A percentile compares a stretch with the other conserved stretches of the same genome.
Conservation (phyloP, 306 rosid genomes). For the Corylus heterophylla region DNA sequence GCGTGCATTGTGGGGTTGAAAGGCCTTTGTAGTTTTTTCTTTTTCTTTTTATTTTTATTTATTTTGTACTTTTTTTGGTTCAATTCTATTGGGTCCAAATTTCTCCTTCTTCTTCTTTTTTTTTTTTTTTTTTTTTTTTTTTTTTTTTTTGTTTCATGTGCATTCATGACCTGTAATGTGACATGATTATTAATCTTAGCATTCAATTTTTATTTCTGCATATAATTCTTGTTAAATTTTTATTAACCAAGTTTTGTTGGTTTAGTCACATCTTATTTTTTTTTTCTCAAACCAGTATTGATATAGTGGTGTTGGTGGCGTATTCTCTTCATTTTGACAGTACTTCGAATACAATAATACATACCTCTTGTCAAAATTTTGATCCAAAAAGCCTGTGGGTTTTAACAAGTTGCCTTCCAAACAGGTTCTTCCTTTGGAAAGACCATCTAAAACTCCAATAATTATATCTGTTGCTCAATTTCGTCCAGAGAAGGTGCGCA, state of each 20-base stretch:
- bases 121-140: not conserved
- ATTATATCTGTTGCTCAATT: slow-evolving; percentile 94
- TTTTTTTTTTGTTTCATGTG: not conserved
- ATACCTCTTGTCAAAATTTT: slow-evolving; percentile 3
- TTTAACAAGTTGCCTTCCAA: slow-evolving; percentile 35
- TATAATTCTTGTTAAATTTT: not conserved
- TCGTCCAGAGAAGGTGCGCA: slow-evolving; percentile 96
- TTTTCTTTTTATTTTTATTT: not conserved
- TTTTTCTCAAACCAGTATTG: not conserved
- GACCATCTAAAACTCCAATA: slow-evolving; percentile 49
- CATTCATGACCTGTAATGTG: not conserved
- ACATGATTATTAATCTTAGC: not conserved
- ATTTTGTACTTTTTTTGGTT: not conserved
- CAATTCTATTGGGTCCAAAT: not conserved
- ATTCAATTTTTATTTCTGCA: not conserved
- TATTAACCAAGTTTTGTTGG: not conserved
- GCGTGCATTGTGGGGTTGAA: not conserved
- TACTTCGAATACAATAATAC: not conserved
- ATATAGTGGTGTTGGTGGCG: not conserved
- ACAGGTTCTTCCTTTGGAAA: slow-evolving; percentile 89
- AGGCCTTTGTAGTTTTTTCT: not conserved
- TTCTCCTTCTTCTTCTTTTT: not conserved
- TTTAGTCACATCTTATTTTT: not conserved
- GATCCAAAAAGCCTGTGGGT: slow-evolving; percentile 15
- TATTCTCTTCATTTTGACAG: not conserved